phyloP scores from a whole-genome alignment of 2,329 filamentous ascomycete species.

The Phoma sp. region DNA sequence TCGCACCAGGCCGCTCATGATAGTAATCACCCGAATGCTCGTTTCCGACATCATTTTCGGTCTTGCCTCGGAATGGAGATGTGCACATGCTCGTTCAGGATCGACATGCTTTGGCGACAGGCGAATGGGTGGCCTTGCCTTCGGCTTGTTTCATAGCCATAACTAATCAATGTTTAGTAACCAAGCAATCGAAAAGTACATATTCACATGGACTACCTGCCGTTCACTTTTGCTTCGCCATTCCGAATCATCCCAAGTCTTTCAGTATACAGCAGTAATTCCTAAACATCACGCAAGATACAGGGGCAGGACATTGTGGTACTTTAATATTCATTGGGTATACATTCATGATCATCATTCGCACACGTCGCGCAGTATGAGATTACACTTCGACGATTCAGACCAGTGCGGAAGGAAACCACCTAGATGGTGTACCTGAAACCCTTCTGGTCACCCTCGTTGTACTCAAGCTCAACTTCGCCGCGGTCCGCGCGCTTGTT shows the following conservation, averaged over 20 bases:
- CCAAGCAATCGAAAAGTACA: not conserved
- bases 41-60: too few species aligned
- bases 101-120: too few species aligned
- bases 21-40: too few species aligned
- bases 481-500: constrained; percentile 52
- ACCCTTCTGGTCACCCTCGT: constrained; percentile 42
- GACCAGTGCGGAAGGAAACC: not conserved
- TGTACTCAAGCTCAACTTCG: constrained; percentile 52
- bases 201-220: not conserved
- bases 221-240: too few species aligned
- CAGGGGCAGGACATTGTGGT: not conserved
- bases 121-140: not conserved
- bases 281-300: not conserved
- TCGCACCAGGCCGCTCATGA: too few species aligned
- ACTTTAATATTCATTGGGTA: not conserved
- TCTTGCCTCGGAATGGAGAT: too few species aligned
- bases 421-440: constrained; percentile 44
- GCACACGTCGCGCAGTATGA: not conserved
- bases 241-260: not conserved
- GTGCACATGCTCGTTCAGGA: too few species aligned
- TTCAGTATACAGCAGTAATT: too few species aligned
- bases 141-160: not conserved
- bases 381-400: not conserved
- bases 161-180: constrained; percentile 9
- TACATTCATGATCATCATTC: not conserved